phyloP scores from a whole-genome alignment of 176 grass and related monocot genomes.

The Aegilops sharonensis region DNA sequence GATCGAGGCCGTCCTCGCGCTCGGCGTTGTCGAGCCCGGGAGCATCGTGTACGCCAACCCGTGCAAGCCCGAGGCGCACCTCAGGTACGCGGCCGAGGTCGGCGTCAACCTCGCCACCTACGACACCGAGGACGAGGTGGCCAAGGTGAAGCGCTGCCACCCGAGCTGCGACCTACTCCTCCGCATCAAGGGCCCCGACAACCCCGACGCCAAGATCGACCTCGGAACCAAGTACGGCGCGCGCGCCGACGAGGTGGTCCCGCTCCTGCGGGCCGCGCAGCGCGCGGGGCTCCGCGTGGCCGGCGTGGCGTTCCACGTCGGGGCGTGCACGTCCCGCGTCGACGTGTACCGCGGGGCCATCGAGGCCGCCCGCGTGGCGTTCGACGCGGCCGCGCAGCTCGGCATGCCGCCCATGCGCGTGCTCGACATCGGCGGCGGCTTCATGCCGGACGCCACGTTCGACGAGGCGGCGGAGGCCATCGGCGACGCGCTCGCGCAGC shows the following conservation, averaged over 20 bases:
- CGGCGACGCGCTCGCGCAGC: not conserved
- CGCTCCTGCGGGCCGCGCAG: not conserved
- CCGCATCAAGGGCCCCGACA: not conserved
- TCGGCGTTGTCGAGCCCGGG: not conserved
- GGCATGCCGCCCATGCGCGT: constrained; percentile 14
- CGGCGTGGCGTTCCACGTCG: constrained; percentile 3
- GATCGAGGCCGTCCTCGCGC: constrained; percentile 14
- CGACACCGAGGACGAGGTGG: not conserved
- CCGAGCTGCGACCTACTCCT: not conserved
- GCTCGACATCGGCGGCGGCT: constrained; percentile 4
- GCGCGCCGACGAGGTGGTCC: not conserved
- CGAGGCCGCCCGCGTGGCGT: not conserved
- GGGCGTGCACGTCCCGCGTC: not conserved
- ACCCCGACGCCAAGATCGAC: not conserved
- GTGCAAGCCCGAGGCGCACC: constrained; percentile 10
- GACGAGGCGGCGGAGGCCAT: not conserved
- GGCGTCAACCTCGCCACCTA: not conserved
- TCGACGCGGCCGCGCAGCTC: not conserved
- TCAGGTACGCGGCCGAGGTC: not conserved
- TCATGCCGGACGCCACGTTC: not conserved
- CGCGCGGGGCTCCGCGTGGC: not conserved
- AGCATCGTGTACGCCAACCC: not conserved
- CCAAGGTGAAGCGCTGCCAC: constrained; percentile 13
- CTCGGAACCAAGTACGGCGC: not conserved
- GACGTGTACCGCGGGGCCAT: not conserved